Evolutionary conservation across 1,284 basidiomycete species (phyloP).

Genomic region (Ustilago vetiveriae): DNA sequence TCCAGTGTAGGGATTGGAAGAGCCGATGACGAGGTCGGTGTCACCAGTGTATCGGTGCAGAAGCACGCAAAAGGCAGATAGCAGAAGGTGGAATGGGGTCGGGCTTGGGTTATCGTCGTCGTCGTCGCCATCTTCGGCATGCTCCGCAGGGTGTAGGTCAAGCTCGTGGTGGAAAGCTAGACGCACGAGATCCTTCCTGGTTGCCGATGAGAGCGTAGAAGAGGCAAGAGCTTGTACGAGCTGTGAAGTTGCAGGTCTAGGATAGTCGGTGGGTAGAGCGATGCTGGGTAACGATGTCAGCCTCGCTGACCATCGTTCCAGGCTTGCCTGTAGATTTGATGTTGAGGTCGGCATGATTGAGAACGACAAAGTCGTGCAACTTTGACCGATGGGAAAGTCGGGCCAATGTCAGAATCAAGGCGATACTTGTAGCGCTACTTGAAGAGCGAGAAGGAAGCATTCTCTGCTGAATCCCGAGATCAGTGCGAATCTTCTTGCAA

Average conservation of each 20-base stretch:
- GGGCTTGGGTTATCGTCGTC: slow-evolving; percentile 68
- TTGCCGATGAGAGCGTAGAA: slow-evolving; percentile 43
- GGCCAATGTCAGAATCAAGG: too few relatives aligned
- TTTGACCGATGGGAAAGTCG: too few relatives aligned
- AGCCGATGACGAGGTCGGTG: slow-evolving; percentile 91
- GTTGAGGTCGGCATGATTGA: slow-evolving; percentile 19
- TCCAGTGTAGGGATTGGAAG: slow-evolving; percentile 76
- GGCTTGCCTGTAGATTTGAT: slow-evolving; percentile 30
- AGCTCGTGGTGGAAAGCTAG: slow-evolving; percentile 78
- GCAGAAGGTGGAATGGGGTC: slow-evolving; percentile 88
- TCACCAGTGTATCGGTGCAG: slow-evolving; percentile 96
- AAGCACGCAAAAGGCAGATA: slow-evolving; percentile 88
- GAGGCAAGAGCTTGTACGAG: slow-evolving; percentile 64
- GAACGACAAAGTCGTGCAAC: too few relatives aligned
- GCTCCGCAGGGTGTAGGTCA: slow-evolving; percentile 73
- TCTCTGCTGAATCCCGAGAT: too few relatives aligned
- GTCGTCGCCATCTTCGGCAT: slow-evolving; percentile 47
- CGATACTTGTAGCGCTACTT: too few relatives aligned
- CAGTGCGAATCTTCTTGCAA: background rate
- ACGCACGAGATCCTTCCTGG: slow-evolving; percentile 57
- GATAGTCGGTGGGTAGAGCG: slow-evolving; percentile 95
- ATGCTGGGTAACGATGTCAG: slow-evolving; percentile 80
- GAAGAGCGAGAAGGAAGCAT: background rate
- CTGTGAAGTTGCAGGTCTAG: slow-evolving; percentile 74
- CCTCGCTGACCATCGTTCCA: slow-evolving; percentile 64